phyloP scores from a whole-genome alignment of 2,329 filamentous ascomycete species.

The Emydomyces testavorans region DNA sequence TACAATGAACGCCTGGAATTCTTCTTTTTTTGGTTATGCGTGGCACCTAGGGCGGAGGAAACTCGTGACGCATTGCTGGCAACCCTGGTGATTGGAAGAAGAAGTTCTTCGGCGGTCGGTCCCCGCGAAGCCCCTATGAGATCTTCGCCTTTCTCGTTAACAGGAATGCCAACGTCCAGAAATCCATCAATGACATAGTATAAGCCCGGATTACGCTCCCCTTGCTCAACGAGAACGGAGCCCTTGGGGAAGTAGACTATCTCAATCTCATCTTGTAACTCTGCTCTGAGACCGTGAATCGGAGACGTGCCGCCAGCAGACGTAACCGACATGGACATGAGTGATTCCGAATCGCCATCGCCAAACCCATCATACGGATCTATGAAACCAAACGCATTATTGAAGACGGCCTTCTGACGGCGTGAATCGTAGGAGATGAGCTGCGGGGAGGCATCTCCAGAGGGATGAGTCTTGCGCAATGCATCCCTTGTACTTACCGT shows the following conservation, averaged over 20 bases:
- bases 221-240: constrained; percentile 88
- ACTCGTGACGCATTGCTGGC: constrained; percentile 34
- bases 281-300: constrained; percentile 57
- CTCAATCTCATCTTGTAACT: constrained; percentile 83
- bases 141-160: constrained; percentile 47
- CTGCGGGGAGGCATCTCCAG: constrained; percentile 73
- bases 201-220: constrained; percentile 86
- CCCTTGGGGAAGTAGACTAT: constrained; percentile 96
- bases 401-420: constrained; percentile 67
- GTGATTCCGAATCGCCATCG: constrained; percentile 78
- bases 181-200: constrained; percentile 99
- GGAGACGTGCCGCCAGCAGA: constrained; percentile 51
- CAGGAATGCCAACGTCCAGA: constrained; percentile 78
- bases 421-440: constrained; percentile 73
- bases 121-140: constrained; percentile 27
- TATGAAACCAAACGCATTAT: constrained; percentile 84
- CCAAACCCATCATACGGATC: constrained; percentile 60
- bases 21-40: constrained; percentile 28
- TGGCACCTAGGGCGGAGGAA: constrained; percentile 19
- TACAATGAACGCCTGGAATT: constrained; percentile 61
- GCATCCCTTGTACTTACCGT: constrained; percentile 52
- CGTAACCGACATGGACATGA: constrained; percentile 56
- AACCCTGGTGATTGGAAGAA: constrained; percentile 38
- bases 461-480: constrained; percentile 53
- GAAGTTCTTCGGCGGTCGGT: constrained; percentile 29